Evolutionary conservation across 2,329 filamentous ascomycete species (phyloP).

Genomic region (Penicillium rolfsii): DNA sequence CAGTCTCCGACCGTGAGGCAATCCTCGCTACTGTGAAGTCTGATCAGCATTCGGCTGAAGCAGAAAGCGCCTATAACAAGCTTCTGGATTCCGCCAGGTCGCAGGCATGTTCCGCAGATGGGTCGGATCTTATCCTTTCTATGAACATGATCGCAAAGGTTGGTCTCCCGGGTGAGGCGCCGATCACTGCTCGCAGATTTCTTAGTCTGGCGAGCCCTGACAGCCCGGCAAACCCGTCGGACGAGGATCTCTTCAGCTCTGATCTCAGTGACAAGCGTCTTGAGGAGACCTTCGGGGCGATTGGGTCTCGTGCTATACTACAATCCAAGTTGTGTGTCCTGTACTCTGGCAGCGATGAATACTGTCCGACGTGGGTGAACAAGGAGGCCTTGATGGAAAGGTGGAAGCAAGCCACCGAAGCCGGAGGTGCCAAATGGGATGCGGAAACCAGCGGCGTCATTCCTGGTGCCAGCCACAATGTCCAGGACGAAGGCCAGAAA

Average conservation of each 20-base stretch:
- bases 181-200: conserved; percentile 62
- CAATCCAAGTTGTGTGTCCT: conserved; percentile 48
- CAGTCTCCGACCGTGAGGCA: conserved; percentile 75
- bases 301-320: conserved; percentile 43
- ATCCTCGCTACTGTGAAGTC: conserved; percentile 43
- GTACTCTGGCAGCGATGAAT: conserved; percentile 53
- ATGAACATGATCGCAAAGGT: conserved; percentile 38
- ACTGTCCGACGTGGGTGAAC: conserved; percentile 49
- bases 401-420: conserved; percentile 49
- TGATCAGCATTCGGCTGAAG: conserved; percentile 22
- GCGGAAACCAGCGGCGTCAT: conserved; percentile 54
- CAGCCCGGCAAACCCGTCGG: conserved; percentile 62
- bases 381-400: conserved; percentile 48
- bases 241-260: conserved; percentile 87
- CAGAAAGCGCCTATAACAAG: conserved; percentile 36
- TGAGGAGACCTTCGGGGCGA: conserved; percentile 64
- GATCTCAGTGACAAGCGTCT: conserved; percentile 67
- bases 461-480: conserved; percentile 53
- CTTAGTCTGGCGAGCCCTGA: conserved; percentile 58
- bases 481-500: conserved; percentile 54
- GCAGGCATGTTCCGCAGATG: conserved; percentile 30
- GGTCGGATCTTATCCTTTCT: conserved; percentile 39
- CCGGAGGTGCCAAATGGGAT: conserved; percentile 50
- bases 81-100: conserved; percentile 40
- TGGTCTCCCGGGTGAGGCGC: conserved; percentile 41